Conservation (phyloP, 306 rosid species). For the Nissolia schottii region DNA sequence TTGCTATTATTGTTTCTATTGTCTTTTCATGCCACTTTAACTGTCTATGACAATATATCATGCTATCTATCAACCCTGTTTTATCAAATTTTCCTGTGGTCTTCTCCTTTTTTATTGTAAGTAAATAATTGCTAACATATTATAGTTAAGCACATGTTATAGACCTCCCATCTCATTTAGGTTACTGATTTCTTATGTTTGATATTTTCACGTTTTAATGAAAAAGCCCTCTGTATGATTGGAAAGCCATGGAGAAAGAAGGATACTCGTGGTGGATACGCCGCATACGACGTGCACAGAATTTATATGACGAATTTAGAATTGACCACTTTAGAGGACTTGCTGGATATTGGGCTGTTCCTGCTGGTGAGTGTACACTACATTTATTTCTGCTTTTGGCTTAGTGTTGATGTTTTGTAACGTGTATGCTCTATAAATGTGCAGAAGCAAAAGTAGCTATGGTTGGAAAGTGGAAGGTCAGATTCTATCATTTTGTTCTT, state of each 20-base stretch:
- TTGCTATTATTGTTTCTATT: constrained; percentile 4
- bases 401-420: constrained; percentile 29
- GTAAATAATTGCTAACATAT: constrained; percentile 8
- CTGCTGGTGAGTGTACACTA: constrained; percentile 59
- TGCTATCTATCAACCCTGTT: background rate
- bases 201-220: constrained; percentile 18
- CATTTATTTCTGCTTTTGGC: constrained; percentile 21
- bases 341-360: constrained; percentile 94
- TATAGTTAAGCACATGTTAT: background rate
- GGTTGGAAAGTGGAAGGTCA: constrained; percentile 93
- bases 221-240: constrained; percentile 87
- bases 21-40: background rate
- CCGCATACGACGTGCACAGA: constrained; percentile 75
- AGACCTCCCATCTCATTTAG: background rate
- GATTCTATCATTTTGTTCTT: constrained; percentile 26
- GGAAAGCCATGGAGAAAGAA: constrained; percentile 94
- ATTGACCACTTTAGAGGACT: constrained; percentile 97
- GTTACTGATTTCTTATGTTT: constrained; percentile 24
- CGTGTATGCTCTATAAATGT: constrained; percentile 23
- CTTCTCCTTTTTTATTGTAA: background rate
- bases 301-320: constrained; percentile 81
- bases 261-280: constrained; percentile 95
- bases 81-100: background rate
- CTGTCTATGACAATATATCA: background rate
- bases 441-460: constrained; percentile 89